Evolutionary conservation across 164 flowering plant genomes (phyloP), one percentile per base, ranked within the genome.

Genomic region (grape (Vitis vinifera)): DNA sequence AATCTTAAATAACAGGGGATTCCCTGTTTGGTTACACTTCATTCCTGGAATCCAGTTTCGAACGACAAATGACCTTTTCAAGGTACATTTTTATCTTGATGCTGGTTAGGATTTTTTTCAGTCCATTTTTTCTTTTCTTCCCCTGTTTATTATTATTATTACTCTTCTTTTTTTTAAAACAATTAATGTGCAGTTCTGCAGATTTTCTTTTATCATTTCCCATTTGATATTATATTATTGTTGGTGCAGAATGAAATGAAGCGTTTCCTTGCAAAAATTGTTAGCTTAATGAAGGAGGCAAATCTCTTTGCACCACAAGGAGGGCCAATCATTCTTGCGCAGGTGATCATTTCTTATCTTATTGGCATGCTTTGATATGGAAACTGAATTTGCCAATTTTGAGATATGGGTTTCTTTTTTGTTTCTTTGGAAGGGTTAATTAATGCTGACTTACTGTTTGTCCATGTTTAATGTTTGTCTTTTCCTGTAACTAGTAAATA

Each of bases 301-400:
- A 79, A 76, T 13, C 84, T 86, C 37, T 88, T 78, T 79, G 86
- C 87, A 61, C 71, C 92, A 37, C 86, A 88, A 77, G 90, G 90
- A 29, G 92, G 90, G n/a, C 92, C 92, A 37, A 83, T 86, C 67
- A 88, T 88, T 71, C 82, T 86, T 12, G 77, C 90, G 12, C 92
- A 88, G 88, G 88, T 84, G 48, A 59, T 65, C 7, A 37, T 70
- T 68, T 61, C 9, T 66, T 57, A 30, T 10, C 13, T 69, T 37
- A 37, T 30, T 52, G 63, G 67, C n/a, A 76, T 60, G 15, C 44
- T 55, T 66, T 55, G 48, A 8, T 53, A 44, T 16, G 29, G 64
- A 58, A 48, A 55, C 65, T 13, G 31, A 48, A 23, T 68, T 37
- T 30, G 15, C 13, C 16, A n/a, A 31, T 37, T 23, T 47, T 3